A percentile compares a stretch with the other conserved stretches of the same genome.
These are phyloP conservation scores for Akanthomyces dipterigenus DNA, from an alignment of 2,329 filamentous ascomycete genomes.

Conservation along the genomic window DNA sequence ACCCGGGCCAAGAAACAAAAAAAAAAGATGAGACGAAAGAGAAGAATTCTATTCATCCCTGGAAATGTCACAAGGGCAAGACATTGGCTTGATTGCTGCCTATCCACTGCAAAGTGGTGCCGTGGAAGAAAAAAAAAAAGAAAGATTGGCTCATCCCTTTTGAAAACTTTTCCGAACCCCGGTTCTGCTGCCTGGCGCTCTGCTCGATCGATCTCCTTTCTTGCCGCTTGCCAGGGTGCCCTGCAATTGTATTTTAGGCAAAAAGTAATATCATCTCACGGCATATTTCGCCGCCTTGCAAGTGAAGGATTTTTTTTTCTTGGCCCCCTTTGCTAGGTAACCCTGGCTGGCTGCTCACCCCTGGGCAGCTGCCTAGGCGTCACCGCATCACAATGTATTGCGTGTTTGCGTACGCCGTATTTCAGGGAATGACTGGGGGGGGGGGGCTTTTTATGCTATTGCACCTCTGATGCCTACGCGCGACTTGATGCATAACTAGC, in stretches of 20 bases:
- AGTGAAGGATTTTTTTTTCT: no score
- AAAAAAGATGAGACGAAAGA: neutral
- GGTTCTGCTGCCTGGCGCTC: neutral
- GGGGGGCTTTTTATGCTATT: no score
- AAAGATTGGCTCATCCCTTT: neutral
- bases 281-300: neutral
- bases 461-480: no score
- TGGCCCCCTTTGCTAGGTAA: no score
- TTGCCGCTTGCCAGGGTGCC: neutral
- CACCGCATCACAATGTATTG: no score
- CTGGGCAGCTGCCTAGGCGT: no score
- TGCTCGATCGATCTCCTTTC: constrained; percentile 2
- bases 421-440: no score
- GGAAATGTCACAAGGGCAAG: neutral
- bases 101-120: neutral
- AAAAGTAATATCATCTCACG: neutral
- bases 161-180: neutral
- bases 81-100: neutral
- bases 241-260: neutral
- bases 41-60: neutral
- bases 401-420: no score
- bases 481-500: no score
- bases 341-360: no score
- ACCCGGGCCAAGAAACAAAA: neutral
- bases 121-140: neutral